These are phyloP conservation scores for Candida berthetii DNA, from an alignment of 805 yeast genomes.

Conservation along the genomic window DNA sequence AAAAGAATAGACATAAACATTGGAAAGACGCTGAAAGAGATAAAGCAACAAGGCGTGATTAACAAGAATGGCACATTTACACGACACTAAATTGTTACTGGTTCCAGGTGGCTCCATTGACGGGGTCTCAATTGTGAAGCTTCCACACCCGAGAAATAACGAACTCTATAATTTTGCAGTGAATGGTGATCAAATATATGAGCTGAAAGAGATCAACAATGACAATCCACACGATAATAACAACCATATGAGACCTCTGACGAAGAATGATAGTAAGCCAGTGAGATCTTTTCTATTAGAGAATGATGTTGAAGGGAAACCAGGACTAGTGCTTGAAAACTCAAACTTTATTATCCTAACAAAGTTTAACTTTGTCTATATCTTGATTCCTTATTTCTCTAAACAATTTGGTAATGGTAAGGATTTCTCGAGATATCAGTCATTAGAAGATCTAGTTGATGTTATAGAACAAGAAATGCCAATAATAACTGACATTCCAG, in stretches of 20 bases:
- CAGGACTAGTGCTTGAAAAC: constrained; percentile 28
- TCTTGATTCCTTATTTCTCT: constrained; percentile 30
- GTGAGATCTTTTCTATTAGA: constrained; percentile 35
- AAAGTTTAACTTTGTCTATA: constrained; percentile 32
- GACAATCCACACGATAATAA: constrained; percentile 27
- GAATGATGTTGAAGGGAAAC: constrained; percentile 6
- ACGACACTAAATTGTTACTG: constrained; percentile 7
- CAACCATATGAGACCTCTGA: constrained; percentile 20
- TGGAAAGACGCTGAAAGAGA: no score
- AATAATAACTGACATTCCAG: constrained; percentile 10
- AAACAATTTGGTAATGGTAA: constrained; percentile 15
- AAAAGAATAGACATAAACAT: no score
- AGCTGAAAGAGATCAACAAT: constrained; percentile 31
- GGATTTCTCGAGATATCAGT: constrained; percentile 24
- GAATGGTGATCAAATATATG: constrained; percentile 24
- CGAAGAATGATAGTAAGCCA: constrained; percentile 22
- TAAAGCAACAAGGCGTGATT: no score
- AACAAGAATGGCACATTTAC: no score
- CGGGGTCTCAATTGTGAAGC: constrained; percentile 5
- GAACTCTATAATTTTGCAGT: constrained; percentile 8
- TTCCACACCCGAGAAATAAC: constrained; percentile 14
- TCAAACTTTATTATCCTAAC: constrained; percentile 34
- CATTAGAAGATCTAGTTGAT: constrained; percentile 40
- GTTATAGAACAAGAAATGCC: constrained; percentile 16
- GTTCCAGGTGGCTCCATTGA: constrained; percentile 4